phyloP scores from a whole-genome alignment of 306 rosid genomes.

The Quercus engelmannii region DNA sequence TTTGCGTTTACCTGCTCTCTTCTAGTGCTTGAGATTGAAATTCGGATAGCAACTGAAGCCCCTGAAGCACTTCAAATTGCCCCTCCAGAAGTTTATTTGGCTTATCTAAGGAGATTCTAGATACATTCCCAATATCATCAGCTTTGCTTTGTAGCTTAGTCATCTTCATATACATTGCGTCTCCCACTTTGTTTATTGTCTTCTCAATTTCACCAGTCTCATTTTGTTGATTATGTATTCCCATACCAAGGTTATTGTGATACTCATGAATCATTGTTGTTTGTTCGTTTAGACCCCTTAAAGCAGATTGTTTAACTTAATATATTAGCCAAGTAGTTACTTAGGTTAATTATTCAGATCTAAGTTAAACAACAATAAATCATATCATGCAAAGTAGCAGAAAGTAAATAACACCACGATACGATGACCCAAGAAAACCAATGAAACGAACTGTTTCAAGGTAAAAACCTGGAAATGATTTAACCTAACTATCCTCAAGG shows the following conservation, averaged over 20 bases:
- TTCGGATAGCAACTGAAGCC: slow-evolving; percentile 43
- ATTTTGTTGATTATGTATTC: slow-evolving; percentile 44
- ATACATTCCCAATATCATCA: slow-evolving; percentile 61
- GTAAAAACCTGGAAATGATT: too few relatives aligned
- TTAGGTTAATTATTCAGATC: too few relatives aligned
- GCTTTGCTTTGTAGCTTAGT: slow-evolving; percentile 53
- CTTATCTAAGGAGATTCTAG: slow-evolving; percentile 65
- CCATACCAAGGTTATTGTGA: slow-evolving; percentile 45
- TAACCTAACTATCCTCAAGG: too few relatives aligned
- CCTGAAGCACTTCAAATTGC: slow-evolving; percentile 58
- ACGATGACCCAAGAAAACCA: too few relatives aligned
- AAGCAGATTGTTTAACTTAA: too few relatives aligned
- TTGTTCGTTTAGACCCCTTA: too few relatives aligned
- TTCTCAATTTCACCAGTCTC: slow-evolving; percentile 60
- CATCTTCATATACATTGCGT: slow-evolving; percentile 56
- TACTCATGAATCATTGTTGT: slow-evolving; percentile 44
- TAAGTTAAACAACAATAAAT: too few relatives aligned
- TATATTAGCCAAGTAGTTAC: too few relatives aligned
- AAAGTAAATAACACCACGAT: too few relatives aligned
- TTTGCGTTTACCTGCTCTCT: slow-evolving; percentile 59
- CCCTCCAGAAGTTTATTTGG: slow-evolving; percentile 68
- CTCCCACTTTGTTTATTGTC: slow-evolving; percentile 61
- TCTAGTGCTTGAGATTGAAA: slow-evolving; percentile 71
- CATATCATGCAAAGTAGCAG: too few relatives aligned
- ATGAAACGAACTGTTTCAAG: too few relatives aligned